A percentile compares a stretch with the other conserved stretches of the same genome.
phyloP scores from a whole-genome alignment of 805 yeast genomes.

The Saccharomycopsis fermentans region DNA sequence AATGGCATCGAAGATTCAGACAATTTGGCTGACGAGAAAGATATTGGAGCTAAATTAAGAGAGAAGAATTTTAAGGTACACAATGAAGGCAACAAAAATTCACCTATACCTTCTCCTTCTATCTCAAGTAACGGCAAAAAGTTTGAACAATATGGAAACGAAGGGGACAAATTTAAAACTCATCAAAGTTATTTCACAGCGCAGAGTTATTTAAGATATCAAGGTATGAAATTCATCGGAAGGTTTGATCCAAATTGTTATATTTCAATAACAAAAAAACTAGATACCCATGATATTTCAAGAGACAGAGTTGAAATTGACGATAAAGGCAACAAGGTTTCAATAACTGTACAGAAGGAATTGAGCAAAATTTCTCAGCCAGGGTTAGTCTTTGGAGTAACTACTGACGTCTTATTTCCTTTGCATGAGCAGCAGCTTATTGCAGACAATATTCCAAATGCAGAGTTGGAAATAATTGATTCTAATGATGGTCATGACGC shows the following conservation, averaged over 20 bases:
- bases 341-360: conserved; percentile 35
- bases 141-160: conserved; percentile 24
- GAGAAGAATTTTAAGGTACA: conserved; percentile 80
- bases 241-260: conserved; percentile 97
- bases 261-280: conserved; percentile 82
- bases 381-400: conserved; percentile 76
- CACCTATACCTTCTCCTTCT: conserved; percentile 10
- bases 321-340: conserved; percentile 11
- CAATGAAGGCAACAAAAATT: conserved; percentile 62
- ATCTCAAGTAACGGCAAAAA: conserved; percentile 20
- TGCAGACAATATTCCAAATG: conserved; percentile 63
- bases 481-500: conserved; percentile 99
- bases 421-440: conserved; percentile 82
- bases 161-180: conserved; percentile 23
- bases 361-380: conserved; percentile 59
- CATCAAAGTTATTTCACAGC: conserved; percentile 75
- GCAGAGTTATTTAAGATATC: conserved; percentile 88
- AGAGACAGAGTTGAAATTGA: conserved; percentile 48
- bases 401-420: conserved; percentile 88
- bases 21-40: conserved; percentile 16
- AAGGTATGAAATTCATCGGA: conserved; percentile 79
- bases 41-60: conserved; percentile 36
- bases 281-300: conserved; percentile 91
- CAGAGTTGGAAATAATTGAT: conserved; percentile 58
- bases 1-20: background rate